These are phyloP conservation scores for Chlorella variabilis DNA, from an alignment of 163 green algal genomes.

Conservation along the genomic window DNA sequence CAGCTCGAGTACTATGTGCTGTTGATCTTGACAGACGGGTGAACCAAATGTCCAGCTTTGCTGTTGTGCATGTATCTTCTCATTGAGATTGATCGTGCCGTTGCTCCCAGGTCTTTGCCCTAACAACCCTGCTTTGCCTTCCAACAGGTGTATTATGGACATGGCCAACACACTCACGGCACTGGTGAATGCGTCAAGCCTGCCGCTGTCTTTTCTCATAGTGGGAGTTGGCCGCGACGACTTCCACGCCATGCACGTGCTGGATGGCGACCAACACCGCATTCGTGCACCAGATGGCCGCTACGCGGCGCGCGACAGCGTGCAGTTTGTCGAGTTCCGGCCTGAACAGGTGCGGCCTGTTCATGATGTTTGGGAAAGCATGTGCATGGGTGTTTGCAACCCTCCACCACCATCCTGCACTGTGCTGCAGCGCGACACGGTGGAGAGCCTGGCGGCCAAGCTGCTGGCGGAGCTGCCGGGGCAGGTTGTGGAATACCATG, in stretches of 20 bases:
- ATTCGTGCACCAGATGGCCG: conserved; percentile 33
- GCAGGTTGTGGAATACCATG: conserved; percentile 32
- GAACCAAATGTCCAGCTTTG: not conserved
- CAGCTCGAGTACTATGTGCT: conserved; percentile 48
- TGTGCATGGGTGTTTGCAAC: too few species aligned
- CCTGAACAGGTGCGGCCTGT: not conserved
- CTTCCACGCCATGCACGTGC: conserved; percentile 53
- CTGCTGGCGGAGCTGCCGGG: conserved; percentile 61
- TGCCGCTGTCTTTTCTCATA: conserved; percentile 65
- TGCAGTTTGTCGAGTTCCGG: conserved; percentile 56
- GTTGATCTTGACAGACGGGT: conserved; percentile 67
- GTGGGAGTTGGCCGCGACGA: conserved; percentile 60
- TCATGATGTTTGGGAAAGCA: too few species aligned
- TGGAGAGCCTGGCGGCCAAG: conserved; percentile 41
- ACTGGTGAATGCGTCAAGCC: conserved; percentile 54
- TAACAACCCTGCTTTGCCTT: too few species aligned
- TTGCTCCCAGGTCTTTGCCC: too few species aligned
- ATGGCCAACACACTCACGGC: conserved; percentile 45
- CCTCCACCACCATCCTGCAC: not conserved
- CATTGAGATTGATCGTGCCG: too few species aligned
- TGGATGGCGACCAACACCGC: conserved; percentile 47
- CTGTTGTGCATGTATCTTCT: too few species aligned
- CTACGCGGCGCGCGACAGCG: conserved; percentile 53
- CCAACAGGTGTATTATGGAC: conserved; percentile 28
- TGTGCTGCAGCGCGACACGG: not conserved